Base-by-base conservation (phyloP, 2,329 filamentous ascomycete genomes). In the Penicillium sp. region DNA sequence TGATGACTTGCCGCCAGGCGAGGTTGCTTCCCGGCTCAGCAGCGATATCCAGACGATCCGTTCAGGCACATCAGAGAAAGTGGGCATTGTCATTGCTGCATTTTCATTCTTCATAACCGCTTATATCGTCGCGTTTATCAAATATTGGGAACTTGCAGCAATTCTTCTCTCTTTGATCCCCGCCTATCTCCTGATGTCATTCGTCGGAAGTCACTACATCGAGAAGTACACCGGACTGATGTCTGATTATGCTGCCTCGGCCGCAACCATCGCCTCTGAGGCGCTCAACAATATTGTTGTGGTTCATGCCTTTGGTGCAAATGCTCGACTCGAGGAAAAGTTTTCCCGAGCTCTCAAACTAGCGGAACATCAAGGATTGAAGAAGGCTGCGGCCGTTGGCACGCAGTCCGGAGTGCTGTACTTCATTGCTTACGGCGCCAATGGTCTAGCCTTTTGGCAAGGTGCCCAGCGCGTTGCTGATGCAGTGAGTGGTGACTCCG, bases 41-140 rank as follows among this genome's bases (percentile, higher is more conserved):
- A 81, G 82, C 57, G 88, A 91, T 67, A 87, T 90, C 37, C 84
- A 87, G 60, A 83, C 85, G 1, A 85, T 91, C 55, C 88, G 89
- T 68, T 83, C 84, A 0, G 89, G 89, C 14, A 89, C 88, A 0
- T 87, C 85, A 1, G 89, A 91, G 73, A 91, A 91, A 72, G 87
- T 89, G 16, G 88, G 88, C 55, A 84, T 89, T 37, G 83, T 84
- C 65, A 79, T 91, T 4, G 82, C 83, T 26, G 87, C 83, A 54
- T 73, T 85, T 10, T 85, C 86, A 2, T 91, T 89, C 73, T 90
- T 90, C 69, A 71, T 89, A 56, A 86, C 88, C 0, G 85, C 87
- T 3, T 90, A 89, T 63, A 79, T 87, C 4, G 84, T 91, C 16
- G 87, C 87, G 1, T 91, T 91, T 64, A 84, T 87, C 71, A 86